Base-by-base conservation (phyloP, 2,329 filamentous ascomycete genomes). In the Colletotrichum australisinense region DNA sequence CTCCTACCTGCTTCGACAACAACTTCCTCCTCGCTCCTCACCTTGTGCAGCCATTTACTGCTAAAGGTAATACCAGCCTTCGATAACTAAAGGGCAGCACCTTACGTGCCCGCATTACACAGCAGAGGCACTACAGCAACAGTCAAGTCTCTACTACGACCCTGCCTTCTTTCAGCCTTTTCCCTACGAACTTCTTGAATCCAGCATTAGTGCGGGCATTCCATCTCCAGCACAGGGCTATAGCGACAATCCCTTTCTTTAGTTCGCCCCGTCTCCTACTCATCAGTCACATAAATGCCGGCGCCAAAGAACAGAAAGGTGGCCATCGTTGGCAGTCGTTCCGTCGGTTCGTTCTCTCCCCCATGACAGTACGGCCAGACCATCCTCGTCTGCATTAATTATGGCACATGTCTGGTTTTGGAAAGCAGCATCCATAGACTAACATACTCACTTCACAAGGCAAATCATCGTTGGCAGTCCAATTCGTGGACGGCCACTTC, bases 401-500 rank as follows among this genome's bases (percentile, higher is more conserved):
- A n/a, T 16, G 35, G 53, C 24, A n/a, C 26, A 16, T 38, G 26
- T 26, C 42, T 52, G 3, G 16, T 19, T 12, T 53, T 12, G 32
- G 30, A 24, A n/a, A n/a, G n/a, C 22, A 9, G 28, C 7, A 30
- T 28, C 8, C 67, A 62, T 24, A 32, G 55, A 49, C 52, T 66
- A 62, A 70, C 28, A 22, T 30, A 9, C 57, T 19, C 14, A 28
- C 30, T 53, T 67, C 67, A 38, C 22, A 73, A 98, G 97, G 97
- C 84, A 99, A 99, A 88, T 98, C 95, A 26, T 98, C 96, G 67
- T 91, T 99, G 76, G 97, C 97, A 14, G 97, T 98, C 60, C 96
- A 96, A 81, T 98, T 97, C 81, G 96, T 98, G 81, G 97, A 99
- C 82, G 95, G 95, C 75, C 95, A 98, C 85, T 99, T 99, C 81